A percentile compares a stretch with the other conserved stretches of the same genome.
phyloP scores from a whole-genome alignment of 192 early-diverging fungal genomes.

The Entomortierella parvispora region DNA sequence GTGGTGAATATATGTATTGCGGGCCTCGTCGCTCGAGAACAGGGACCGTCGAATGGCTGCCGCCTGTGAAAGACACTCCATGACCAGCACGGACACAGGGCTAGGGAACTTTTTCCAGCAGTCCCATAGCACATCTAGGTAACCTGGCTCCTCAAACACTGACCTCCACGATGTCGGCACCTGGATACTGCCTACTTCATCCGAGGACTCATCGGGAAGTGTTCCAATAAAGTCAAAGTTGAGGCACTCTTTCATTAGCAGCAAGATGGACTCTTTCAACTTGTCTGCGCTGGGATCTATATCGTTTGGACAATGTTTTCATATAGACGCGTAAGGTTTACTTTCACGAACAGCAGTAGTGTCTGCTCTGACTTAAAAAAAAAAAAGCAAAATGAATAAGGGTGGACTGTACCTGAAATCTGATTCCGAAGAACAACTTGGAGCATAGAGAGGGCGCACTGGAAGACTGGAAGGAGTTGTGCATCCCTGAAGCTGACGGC shows the following conservation, averaged over 20 bases:
- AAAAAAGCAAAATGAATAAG: neutral
- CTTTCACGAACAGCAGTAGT: too few relatives aligned
- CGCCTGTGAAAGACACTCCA: slow-evolving; percentile 84
- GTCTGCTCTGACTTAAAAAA: neutral
- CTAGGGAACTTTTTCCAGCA: slow-evolving; percentile 50
- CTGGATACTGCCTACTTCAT: slow-evolving; percentile 60
- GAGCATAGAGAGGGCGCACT: slow-evolving; percentile 27
- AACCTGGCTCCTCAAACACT: slow-evolving; percentile 74
- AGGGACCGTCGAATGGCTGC: slow-evolving; percentile 87
- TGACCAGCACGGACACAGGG: slow-evolving; percentile 63
- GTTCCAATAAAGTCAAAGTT: slow-evolving; percentile 47
- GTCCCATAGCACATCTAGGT: slow-evolving; percentile 73
- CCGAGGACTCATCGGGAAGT: slow-evolving; percentile 38
- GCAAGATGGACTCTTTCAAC: slow-evolving; percentile 36
- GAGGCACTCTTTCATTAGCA: slow-evolving; percentile 37
- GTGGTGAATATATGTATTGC: slow-evolving; percentile 71
- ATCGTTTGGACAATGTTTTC: too few relatives aligned
- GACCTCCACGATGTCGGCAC: slow-evolving; percentile 84
- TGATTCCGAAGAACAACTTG: slow-evolving; percentile 3
- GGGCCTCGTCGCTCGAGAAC: slow-evolving; percentile 81
- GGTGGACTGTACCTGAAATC: slow-evolving; percentile 20
- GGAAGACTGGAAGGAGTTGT: slow-evolving; percentile 40
- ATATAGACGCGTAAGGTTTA: neutral
- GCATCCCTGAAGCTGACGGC: slow-evolving; percentile 42
- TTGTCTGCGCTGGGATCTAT: slow-evolving; percentile 35